Conservation (phyloP, 2,329 filamentous ascomycete genomes). For the Aureobasidium sp. region DNA sequence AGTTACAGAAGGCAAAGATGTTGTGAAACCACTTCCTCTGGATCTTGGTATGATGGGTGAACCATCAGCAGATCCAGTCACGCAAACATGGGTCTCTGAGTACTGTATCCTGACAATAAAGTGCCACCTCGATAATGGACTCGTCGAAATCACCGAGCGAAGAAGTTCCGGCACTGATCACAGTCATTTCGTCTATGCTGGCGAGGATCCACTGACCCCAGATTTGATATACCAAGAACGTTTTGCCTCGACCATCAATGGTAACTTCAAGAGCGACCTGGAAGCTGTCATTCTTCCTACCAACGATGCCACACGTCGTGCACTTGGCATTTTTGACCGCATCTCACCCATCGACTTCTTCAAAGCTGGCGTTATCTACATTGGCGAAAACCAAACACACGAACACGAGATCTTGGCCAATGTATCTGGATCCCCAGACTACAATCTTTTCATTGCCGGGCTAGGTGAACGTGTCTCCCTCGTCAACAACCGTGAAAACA, state of each 20-base stretch:
- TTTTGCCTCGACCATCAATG: conserved; percentile 6
- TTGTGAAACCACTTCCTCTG: not conserved
- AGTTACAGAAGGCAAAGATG: conserved; percentile 43
- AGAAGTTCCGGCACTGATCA: conserved; percentile 14
- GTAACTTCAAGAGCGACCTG: conserved; percentile 11
- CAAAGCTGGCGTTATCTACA: conserved; percentile 90
- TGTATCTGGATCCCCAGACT: conserved; percentile 75
- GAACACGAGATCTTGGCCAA: conserved; percentile 85
- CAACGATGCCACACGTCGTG: conserved; percentile 47
- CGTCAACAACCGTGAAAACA: conserved; percentile 79
- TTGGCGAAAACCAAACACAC: conserved; percentile 73
- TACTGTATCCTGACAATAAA: conserved; percentile 14
- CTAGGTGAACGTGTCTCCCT: conserved; percentile 75
- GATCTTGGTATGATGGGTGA: not conserved
- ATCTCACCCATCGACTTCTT: conserved; percentile 88
- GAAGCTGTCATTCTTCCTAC: conserved; percentile 1
- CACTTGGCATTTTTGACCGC: conserved; percentile 73
- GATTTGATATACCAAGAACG: conserved; percentile 48
- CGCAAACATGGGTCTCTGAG: conserved; percentile 10
- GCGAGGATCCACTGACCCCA: conserved; percentile 30
- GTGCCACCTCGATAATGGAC: not conserved
- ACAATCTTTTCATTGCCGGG: conserved; percentile 72
- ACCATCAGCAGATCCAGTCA: not conserved
- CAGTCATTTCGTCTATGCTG: conserved; percentile 6
- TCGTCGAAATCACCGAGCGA: conserved; percentile 12